Base-by-base conservation (phyloP, 2,329 filamentous ascomycete genomes). In the Dichotomopilus funicola region DNA sequence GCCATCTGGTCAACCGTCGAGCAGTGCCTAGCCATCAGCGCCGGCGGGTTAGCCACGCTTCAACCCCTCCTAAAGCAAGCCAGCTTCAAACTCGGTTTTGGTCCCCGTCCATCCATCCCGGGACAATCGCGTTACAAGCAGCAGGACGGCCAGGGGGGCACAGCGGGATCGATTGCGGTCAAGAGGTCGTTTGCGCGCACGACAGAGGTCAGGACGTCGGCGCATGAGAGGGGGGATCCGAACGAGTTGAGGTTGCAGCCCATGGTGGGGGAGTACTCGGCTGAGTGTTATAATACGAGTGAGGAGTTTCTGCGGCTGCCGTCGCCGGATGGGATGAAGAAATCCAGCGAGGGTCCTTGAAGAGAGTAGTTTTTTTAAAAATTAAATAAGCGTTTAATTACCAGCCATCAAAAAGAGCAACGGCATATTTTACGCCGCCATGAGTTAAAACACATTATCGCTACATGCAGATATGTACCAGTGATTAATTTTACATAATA, bases 1-100 rank as follows among this genome's bases (percentile, higher is more conserved):
- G 75, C 75, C 12, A 74, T 78, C 60, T 79, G 75, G 75, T 77
- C 75, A 1, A 74, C 72, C 0, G 66, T 73, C 6, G 78, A 80
- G 53, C 68, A 73, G 38, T 74, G 73, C 10, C 68, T 80, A 1
- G 74, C 75, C 48, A 73, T 80, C 59, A 72, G 72, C 6, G 77
- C 76, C 6, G 74, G 73, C n/a, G 72, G 72, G 31, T 69, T 76
- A 6, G 73, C 75, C 5, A 78, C 76, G 0, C 67, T 79, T 5
- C 72, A 75, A 0, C 77, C 77, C 0, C 67, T 80, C 1, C 54
- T 72, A 57, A 70, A 70, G 53, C 41, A 62, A 33, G 45, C 74
- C 43, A 66, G 63, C 51, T 65, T 63, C 49, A 68, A 63, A 53
- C 57, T 76, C 11, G 63, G 63, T 4, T 34, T 62, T 35, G 33